phyloP scores from a whole-genome alignment of 805 yeast genomes.

The Pichia thaimueangensis region DNA sequence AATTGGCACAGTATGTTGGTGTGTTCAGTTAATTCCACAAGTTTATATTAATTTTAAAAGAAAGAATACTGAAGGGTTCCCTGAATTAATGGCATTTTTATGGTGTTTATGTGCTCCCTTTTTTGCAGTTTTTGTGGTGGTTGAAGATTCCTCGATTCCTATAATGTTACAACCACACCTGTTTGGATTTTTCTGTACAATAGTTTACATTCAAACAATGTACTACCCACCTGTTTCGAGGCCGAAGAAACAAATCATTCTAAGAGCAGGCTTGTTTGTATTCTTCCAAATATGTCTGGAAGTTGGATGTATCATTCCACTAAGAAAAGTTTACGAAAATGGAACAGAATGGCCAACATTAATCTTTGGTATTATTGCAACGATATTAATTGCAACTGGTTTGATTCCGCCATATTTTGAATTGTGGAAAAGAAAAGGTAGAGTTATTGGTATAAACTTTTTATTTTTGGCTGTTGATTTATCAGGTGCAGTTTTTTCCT shows the following conservation, averaged over 20 bases:
- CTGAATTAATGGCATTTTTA: slow-evolving; percentile 78
- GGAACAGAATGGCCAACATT: slow-evolving; percentile 41
- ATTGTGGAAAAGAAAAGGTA: slow-evolving; percentile 43
- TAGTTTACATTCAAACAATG: slow-evolving; percentile 43
- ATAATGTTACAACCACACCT: slow-evolving; percentile 48
- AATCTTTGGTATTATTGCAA: slow-evolving; percentile 44
- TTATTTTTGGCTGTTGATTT: slow-evolving; percentile 44
- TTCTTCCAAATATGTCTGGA: slow-evolving; percentile 36
- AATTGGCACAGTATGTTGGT: slow-evolving; percentile 88
- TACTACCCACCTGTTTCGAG: slow-evolving; percentile 46
- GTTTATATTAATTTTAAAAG: slow-evolving; percentile 64
- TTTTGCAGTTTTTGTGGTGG: slow-evolving; percentile 45
- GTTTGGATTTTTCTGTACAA: slow-evolving; percentile 43
- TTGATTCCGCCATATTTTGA: slow-evolving; percentile 53
- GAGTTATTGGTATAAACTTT: slow-evolving; percentile 52
- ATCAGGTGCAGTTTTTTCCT: slow-evolving; percentile 55
- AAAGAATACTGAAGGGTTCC: slow-evolving; percentile 81
- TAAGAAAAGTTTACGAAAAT: slow-evolving; percentile 37
- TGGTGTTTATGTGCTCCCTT: slow-evolving; percentile 67
- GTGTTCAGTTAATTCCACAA: slow-evolving; percentile 77
- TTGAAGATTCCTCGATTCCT: slow-evolving; percentile 43
- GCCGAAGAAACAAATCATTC: slow-evolving; percentile 25
- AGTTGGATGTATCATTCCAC: slow-evolving; percentile 44
- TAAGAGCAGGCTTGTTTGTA: slow-evolving; percentile 31
- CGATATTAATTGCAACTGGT: slow-evolving; percentile 44